Evolutionary conservation across 1,284 basidiomycete genomes (phyloP).

Genomic region (Flammula alnicola): DNA sequence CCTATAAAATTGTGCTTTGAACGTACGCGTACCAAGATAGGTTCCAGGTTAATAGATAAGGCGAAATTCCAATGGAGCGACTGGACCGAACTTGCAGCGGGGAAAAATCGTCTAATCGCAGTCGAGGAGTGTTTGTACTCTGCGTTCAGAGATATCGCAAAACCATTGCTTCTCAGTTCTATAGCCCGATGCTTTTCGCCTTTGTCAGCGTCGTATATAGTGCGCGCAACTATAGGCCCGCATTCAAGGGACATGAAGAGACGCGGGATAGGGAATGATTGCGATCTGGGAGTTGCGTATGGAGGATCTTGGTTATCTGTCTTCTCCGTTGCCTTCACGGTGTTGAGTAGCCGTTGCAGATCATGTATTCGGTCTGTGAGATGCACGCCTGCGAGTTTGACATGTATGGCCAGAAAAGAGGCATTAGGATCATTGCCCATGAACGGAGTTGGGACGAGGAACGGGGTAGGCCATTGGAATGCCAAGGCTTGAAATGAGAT

Average conservation of each 20-base stretch:
- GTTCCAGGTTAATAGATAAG: slow-evolving; percentile 42
- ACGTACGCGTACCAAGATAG: slow-evolving; percentile 50
- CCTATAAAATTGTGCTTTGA: slow-evolving; percentile 32
- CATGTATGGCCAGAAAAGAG: slow-evolving; percentile 56
- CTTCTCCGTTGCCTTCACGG: slow-evolving; percentile 26
- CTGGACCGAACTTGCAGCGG: slow-evolving; percentile 27
- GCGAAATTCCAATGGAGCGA: slow-evolving; percentile 43
- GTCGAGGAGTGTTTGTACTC: slow-evolving; percentile 37
- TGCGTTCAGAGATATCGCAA: slow-evolving; percentile 37
- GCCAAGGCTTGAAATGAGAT: slow-evolving; percentile 49
- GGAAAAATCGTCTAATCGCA: slow-evolving; percentile 28
- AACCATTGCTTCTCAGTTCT: slow-evolving; percentile 56
- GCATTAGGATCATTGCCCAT: slow-evolving; percentile 63
- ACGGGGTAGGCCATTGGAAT: slow-evolving; percentile 64
- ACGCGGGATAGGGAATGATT: slow-evolving; percentile 60
- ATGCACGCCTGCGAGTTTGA: slow-evolving; percentile 48
- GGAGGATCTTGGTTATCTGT: slow-evolving; percentile 13
- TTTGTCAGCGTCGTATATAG: slow-evolving; percentile 48
- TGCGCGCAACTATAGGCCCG: slow-evolving; percentile 49
- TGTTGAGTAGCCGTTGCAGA: slow-evolving; percentile 45
- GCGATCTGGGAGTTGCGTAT: slow-evolving; percentile 5
- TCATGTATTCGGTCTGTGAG: slow-evolving; percentile 31
- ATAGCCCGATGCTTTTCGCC: slow-evolving; percentile 50
- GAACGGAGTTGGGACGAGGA: slow-evolving; percentile 52
- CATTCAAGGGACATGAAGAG: slow-evolving; percentile 51